Evolutionary conservation across 768 basidiomycete species (phyloP).

Genomic region (Termitomyces sp.): DNA sequence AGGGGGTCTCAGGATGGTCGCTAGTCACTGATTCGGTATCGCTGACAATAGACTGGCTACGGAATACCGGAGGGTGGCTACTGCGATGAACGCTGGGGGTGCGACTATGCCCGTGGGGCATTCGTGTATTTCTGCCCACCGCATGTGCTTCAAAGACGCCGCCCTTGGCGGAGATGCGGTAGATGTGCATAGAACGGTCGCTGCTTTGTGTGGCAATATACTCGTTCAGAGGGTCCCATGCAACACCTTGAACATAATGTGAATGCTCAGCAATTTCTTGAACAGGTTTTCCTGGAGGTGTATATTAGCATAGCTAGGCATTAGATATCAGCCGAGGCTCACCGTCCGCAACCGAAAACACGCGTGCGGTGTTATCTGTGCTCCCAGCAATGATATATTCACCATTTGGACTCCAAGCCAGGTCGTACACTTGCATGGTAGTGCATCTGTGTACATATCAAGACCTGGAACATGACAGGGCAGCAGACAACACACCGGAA

Average conservation of each 20-base stretch:
- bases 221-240: slow-evolving; percentile 97
- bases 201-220: slow-evolving; percentile 97
- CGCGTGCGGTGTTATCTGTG: slow-evolving; percentile 90
- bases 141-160: slow-evolving; percentile 88
- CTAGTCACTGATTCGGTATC: slow-evolving; percentile 59
- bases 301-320: neutral
- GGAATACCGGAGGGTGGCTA: slow-evolving; percentile 53
- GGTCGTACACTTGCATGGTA: slow-evolving; percentile 94
- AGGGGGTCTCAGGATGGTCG: slow-evolving; percentile 40
- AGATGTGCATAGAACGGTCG: slow-evolving; percentile 94
- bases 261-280: slow-evolving; percentile 90
- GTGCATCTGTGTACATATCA: slow-evolving; percentile 57
- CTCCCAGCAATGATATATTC: slow-evolving; percentile 94
- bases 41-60: slow-evolving; percentile 68
- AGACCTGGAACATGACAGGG: neutral
- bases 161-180: slow-evolving; percentile 72
- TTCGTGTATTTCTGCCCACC: slow-evolving; percentile 80
- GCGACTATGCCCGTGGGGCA: slow-evolving; percentile 64
- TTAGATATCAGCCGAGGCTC: slow-evolving; percentile 13
- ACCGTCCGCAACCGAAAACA: slow-evolving; percentile 77
- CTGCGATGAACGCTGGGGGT: slow-evolving; percentile 55
- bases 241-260: slow-evolving; percentile 97
- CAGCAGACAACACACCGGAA: slow-evolving; percentile 48
- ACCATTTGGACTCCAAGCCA: slow-evolving; percentile 95
- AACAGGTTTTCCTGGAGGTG: slow-evolving; percentile 67